Percentiles rank a stretch among this genome's conserved stretches.
phyloP scores from a whole-genome alignment of 1,284 basidiomycete genomes.

The Sparassis latifolia region DNA sequence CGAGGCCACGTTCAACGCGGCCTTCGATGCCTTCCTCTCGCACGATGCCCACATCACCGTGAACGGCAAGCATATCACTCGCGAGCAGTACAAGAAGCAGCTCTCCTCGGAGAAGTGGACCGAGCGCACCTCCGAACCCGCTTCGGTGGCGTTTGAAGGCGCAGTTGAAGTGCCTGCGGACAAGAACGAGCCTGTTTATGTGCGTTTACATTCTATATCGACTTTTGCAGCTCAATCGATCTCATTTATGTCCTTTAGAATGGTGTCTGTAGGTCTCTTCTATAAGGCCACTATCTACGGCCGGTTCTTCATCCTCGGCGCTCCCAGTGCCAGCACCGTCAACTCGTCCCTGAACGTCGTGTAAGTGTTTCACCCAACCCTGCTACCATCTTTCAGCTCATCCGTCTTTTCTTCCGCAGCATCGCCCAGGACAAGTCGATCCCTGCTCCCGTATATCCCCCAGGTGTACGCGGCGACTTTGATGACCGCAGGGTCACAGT shows the following conservation, averaged over 20 bases:
- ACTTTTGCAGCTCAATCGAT: background rate
- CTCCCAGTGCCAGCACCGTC: slow-evolving; percentile 16
- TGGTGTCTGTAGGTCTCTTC: slow-evolving; percentile 21
- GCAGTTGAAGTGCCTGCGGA: slow-evolving; percentile 16
- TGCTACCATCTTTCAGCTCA: background rate
- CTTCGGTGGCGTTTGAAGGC: slow-evolving; percentile 16
- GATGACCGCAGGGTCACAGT: slow-evolving; percentile 19
- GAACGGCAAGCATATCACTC: slow-evolving; percentile 26
- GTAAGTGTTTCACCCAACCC: slow-evolving; percentile 12
- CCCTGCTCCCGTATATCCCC: background rate
- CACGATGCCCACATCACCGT: slow-evolving; percentile 24
- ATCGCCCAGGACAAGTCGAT: background rate
- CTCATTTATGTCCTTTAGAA: slow-evolving; percentile 9
- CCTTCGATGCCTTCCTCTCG: slow-evolving; percentile 30
- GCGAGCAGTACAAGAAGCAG: slow-evolving; percentile 21
- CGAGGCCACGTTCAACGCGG: slow-evolving; percentile 21
- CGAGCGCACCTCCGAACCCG: slow-evolving; percentile 10
- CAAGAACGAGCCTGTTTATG: slow-evolving; percentile 10
- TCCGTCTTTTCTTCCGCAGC: background rate
- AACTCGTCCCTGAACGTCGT: slow-evolving; percentile 23
- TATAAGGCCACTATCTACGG: slow-evolving; percentile 20
- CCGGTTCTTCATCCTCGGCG: slow-evolving; percentile 16
- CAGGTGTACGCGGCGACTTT: slow-evolving; percentile 9
- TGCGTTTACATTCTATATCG: slow-evolving; percentile 3
- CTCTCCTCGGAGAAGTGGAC: slow-evolving; percentile 15